Conservation (phyloP, 2,329 filamentous ascomycete species). For the Fusarium sp. region DNA sequence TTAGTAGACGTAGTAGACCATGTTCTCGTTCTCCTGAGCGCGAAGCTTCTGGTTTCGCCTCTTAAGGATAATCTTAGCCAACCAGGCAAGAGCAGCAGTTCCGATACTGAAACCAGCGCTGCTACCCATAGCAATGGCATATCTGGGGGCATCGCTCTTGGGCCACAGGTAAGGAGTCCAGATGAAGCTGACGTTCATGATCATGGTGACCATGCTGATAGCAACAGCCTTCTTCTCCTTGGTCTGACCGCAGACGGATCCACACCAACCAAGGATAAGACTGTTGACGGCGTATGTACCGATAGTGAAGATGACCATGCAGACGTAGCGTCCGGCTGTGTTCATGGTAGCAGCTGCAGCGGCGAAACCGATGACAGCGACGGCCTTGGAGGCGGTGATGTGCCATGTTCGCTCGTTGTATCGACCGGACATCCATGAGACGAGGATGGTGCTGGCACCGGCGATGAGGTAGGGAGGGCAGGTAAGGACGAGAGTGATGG, state of each 20-base stretch:
- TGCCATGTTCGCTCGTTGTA: constrained; percentile 62
- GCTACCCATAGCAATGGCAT: constrained; percentile 36
- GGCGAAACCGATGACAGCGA: constrained; percentile 50
- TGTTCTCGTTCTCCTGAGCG: constrained; percentile 40
- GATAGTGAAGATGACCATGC: constrained; percentile 55
- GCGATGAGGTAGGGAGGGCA: constrained; percentile 60
- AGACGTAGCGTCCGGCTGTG: constrained; percentile 40
- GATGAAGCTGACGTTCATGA: constrained; percentile 45
- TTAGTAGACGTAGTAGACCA: constrained; percentile 49
- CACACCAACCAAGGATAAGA: constrained; percentile 59
- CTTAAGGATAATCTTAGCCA: constrained; percentile 51
- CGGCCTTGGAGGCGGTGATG: constrained; percentile 55
- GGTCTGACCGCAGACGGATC: constrained; percentile 56
- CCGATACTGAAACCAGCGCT: constrained; percentile 48
- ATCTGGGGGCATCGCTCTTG: constrained; percentile 39
- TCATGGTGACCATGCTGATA: constrained; percentile 50
- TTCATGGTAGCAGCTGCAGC: constrained; percentile 43
- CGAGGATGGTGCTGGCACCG: constrained; percentile 36
- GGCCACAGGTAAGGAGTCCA: constrained; percentile 46
- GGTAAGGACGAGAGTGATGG: constrained; percentile 48
- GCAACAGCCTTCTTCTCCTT: constrained; percentile 61
- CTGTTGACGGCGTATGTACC: constrained; percentile 57
- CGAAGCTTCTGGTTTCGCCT: constrained; percentile 51
- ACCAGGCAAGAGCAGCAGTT: constrained; percentile 54
- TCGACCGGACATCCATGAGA: constrained; percentile 55